Base-by-base conservation (phyloP, 1,284 basidiomycete genomes). In the Baeospora myosura region DNA sequence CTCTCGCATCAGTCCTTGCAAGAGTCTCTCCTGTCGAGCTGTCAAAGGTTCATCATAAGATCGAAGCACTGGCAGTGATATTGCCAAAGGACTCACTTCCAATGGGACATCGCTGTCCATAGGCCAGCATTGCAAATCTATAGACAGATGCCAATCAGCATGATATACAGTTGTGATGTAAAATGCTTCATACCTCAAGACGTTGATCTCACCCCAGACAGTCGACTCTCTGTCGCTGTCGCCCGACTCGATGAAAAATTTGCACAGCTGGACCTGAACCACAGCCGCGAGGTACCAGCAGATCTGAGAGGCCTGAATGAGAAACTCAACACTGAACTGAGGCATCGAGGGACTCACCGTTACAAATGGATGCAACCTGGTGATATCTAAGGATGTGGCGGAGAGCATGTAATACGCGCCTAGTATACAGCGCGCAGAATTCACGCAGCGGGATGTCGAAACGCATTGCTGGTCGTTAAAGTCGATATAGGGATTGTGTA, bases 251-350 rank as follows among this genome's bases (percentile, higher is more conserved):
- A 89, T 88, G 55, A 79, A 83, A 54, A 85, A 79, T 53, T 86
- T 88, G 69, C 86, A 89, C 31, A 87, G 66, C 52, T 89, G 86
- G 30, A 89, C 76, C 55, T 87, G 81, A 6, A 89, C 83, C 3
- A 85, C 85, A 18, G 87, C 86, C 4, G 86, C 86, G 14, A 89
- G 73, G 59, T 89, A 89, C 86, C 86, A 89, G 56, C 86, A 88
- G 39, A 89, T 88, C 86, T 89, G 50, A 17, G 46, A 43, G 44
- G 47, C 38, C 44, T 50, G 32, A 4, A 11, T 38, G 46, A 51
- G 43, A 46, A 26, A 22, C 14, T n/a, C n/a, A 3, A 28, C 36
- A 23, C n/a, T 28, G 20, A 8, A 18, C 50, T 23, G 31, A 41
- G 4, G 29, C 26, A 38, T 16, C 32, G 28, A 12, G 41, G 40